These are phyloP conservation scores for Marchantia paleacea DNA, from an alignment of 225 moss, liverwort and hornwort genomes.

Conservation along the genomic window DNA sequence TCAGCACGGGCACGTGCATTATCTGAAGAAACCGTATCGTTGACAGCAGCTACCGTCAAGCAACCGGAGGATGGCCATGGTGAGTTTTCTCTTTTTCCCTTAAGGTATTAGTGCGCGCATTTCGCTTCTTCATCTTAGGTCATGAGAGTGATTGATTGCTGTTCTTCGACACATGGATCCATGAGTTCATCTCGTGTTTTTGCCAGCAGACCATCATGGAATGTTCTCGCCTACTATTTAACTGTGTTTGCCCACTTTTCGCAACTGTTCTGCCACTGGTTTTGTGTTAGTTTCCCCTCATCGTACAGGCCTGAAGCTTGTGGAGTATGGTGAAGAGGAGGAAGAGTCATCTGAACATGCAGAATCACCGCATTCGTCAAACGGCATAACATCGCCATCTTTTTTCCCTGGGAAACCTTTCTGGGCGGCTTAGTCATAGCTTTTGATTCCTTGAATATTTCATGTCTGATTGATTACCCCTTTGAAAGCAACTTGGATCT, in stretches of 20 bases:
- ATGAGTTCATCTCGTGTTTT: too few species aligned
- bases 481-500: background rate
- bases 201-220: background rate
- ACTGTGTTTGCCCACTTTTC: slow-evolving; percentile 42
- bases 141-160: too few species aligned
- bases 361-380: slow-evolving; percentile 17
- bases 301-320: slow-evolving; percentile 77
- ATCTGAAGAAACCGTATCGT: background rate
- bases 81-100: slow-evolving; percentile 16
- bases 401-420: slow-evolving; percentile 68
- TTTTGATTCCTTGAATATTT: background rate
- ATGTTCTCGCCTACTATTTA: slow-evolving; percentile 20
- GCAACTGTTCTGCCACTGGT: slow-evolving; percentile 30
- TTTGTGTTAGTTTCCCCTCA: slow-evolving; percentile 44
- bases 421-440: slow-evolving; percentile 55
- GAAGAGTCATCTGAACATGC: slow-evolving; percentile 48
- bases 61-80: slow-evolving; percentile 44
- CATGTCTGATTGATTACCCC: background rate
- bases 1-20: slow-evolving; percentile 15
- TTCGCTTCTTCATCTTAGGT: background rate
- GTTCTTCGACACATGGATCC: too few species aligned
- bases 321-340: slow-evolving; percentile 89
- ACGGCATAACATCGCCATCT: slow-evolving; percentile 1
- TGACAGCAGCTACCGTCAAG: slow-evolving; percentile 5
- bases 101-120: background rate